Percentiles rank a stretch among this genome's conserved stretches.
phyloP scores from a whole-genome alignment of 805 yeast genomes.

The Phaffomyces opuntiae region DNA sequence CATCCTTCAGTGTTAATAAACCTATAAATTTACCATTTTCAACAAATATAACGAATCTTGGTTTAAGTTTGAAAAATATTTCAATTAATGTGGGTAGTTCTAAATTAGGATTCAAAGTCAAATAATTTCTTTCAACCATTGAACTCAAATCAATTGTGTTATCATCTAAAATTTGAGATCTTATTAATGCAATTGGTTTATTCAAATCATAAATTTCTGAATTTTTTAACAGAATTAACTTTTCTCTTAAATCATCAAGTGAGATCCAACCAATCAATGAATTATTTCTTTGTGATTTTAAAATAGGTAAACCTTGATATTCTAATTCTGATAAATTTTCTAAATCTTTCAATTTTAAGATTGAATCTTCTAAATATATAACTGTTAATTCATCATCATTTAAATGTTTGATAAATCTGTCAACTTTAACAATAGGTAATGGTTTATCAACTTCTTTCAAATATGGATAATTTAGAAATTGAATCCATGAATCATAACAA shows the following conservation, averaged over 20 bases:
- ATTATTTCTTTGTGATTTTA: conserved; percentile 28
- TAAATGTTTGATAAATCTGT: conserved; percentile 29
- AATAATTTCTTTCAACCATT: conserved; percentile 16
- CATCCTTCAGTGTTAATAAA: conserved; percentile 21
- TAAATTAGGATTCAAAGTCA: conserved; percentile 11
- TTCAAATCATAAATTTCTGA: conserved; percentile 1
- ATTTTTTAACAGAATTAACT: conserved; percentile 13
- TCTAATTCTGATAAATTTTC: conserved; percentile 13
- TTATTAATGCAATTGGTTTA: conserved; percentile 4
- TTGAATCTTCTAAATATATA: conserved; percentile 27
- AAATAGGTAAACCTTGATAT: conserved; percentile 38
- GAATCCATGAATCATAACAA: conserved; percentile 57
- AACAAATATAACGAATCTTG: conserved; percentile 21
- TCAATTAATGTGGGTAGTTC: conserved; percentile 23
- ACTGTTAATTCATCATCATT: conserved; percentile 22
- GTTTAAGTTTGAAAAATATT: conserved; percentile 24
- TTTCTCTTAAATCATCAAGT: conserved; percentile 28
- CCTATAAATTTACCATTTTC: conserved; percentile 19
- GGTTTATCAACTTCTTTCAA: conserved; percentile 34
- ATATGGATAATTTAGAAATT: conserved; percentile 34
- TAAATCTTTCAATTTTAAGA: conserved; percentile 22
- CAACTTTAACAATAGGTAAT: conserved; percentile 31
- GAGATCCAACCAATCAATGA: conserved; percentile 38
- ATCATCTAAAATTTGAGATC: not conserved
- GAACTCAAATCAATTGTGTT: conserved; percentile 6